Evolutionary conservation across 441 rosid genomes (phyloP).

Genomic region (Pelargonium australe): DNA sequence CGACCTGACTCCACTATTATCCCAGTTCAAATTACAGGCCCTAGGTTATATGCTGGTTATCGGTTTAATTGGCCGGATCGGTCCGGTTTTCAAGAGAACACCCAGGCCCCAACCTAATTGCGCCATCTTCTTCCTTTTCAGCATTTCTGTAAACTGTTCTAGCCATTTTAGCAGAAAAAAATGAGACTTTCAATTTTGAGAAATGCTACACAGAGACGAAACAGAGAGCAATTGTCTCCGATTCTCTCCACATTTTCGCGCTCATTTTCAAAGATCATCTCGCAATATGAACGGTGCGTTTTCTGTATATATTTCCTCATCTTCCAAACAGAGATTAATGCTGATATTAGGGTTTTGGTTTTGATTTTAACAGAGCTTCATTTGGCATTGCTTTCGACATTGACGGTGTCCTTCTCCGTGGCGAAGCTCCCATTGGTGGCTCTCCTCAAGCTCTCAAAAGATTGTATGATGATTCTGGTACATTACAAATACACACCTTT

Average conservation of each 20-base stretch:
- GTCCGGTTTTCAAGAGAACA: no score
- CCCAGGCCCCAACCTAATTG: no score
- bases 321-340: not conserved
- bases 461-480: slow-evolving; percentile 45
- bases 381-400: slow-evolving; percentile 75
- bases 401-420: slow-evolving; percentile 69
- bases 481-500: not conserved
- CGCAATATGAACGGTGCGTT: slow-evolving; percentile 25
- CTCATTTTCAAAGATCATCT: slow-evolving; percentile 24
- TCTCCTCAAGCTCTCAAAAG: slow-evolving; percentile 50
- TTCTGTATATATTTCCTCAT: not conserved
- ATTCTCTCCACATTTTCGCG: slow-evolving; percentile 22
- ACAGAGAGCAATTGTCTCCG: slow-evolving; percentile 14
- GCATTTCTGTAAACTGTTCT: not conserved
- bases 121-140: no score
- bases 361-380: slow-evolving; percentile 30
- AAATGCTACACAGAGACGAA: slow-evolving; percentile 18
- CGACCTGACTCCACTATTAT: no score
- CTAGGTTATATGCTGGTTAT: no score
- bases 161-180: not conserved
- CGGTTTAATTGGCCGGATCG: no score
- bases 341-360: not conserved
- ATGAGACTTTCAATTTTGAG: slow-evolving; percentile 21
- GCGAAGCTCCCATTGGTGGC: slow-evolving; percentile 58
- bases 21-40: no score